Percentiles rank a stretch among this genome's conserved stretches.
These are phyloP conservation scores for Ganoderma sinense DNA, from an alignment of 1,284 basidiomycete genomes.

Conservation along the genomic window DNA sequence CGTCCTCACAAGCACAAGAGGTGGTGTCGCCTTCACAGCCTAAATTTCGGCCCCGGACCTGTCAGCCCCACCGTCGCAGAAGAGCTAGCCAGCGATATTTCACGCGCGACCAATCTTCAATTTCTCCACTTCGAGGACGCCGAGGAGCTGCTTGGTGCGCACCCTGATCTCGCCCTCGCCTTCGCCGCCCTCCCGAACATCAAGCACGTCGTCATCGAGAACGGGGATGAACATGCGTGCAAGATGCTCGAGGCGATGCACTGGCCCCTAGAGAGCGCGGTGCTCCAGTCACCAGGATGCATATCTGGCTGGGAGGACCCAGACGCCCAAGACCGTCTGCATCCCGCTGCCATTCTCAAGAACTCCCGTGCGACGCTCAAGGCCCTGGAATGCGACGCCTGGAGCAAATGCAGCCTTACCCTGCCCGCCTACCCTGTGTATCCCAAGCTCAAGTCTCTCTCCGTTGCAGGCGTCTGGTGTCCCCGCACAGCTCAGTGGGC, in stretches of 20 bases:
- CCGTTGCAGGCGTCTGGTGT: slow-evolving; percentile 4
- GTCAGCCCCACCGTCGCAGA: slow-evolving; percentile 6
- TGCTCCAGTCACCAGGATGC: neutral
- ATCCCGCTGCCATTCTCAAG: slow-evolving; percentile 14
- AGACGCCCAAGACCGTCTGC: slow-evolving; percentile 7
- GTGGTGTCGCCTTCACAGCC: slow-evolving; percentile 13
- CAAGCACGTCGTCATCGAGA: slow-evolving; percentile 9
- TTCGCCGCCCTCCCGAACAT: slow-evolving; percentile 12
- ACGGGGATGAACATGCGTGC: slow-evolving; percentile 10
- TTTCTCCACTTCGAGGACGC: slow-evolving; percentile 7
- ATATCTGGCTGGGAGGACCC: neutral
- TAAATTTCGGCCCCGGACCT: neutral
- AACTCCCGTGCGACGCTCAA: slow-evolving; percentile 12
- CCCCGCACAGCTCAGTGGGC: slow-evolving; percentile 9
- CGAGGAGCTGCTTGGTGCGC: slow-evolving; percentile 8
- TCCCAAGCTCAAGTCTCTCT: slow-evolving; percentile 6
- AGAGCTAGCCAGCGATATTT: slow-evolving; percentile 8
- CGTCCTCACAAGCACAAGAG: slow-evolving; percentile 6
- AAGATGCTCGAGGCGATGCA: slow-evolving; percentile 17
- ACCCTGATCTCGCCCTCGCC: slow-evolving; percentile 11
- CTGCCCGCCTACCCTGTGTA: slow-evolving; percentile 15
- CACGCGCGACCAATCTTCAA: slow-evolving; percentile 12
- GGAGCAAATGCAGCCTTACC: slow-evolving; percentile 3
- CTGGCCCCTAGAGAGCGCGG: slow-evolving; percentile 13
- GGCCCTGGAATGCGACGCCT: neutral